phyloP scores from a whole-genome alignment of 768 basidiomycete species.

The Goffeauzyma gilvescens region DNA sequence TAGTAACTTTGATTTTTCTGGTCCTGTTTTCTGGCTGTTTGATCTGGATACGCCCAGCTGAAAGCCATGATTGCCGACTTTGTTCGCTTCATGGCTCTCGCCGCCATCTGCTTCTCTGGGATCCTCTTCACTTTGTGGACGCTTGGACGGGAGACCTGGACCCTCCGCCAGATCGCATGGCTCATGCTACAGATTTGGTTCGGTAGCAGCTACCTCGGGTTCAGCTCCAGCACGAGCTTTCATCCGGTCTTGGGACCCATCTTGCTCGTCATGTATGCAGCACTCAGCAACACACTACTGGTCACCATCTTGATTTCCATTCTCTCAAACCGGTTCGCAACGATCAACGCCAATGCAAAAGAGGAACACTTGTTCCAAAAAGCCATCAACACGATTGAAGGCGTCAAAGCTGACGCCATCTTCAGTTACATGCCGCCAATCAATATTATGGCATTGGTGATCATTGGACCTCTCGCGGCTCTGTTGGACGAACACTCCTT shows the following conservation, averaged over 20 bases:
- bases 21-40: too few relatives aligned
- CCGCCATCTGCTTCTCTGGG: conserved; percentile 18
- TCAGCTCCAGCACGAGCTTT: conserved; percentile 25
- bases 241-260: conserved; percentile 31
- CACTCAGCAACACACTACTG: conserved; percentile 25
- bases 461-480: conserved; percentile 63
- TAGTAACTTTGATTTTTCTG: too few relatives aligned
- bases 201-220: conserved; percentile 16
- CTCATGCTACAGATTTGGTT: conserved; percentile 22
- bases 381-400: conserved; percentile 70
- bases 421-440: conserved; percentile 76
- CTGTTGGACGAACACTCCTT: conserved; percentile 53
- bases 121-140: conserved; percentile 31
- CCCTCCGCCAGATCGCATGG: conserved; percentile 30
- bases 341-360: conserved; percentile 49
- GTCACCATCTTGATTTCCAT: conserved; percentile 59
- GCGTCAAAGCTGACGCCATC: conserved; percentile 71
- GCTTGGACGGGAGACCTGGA: conserved; percentile 29
- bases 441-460: conserved; percentile 42
- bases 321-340: conserved; percentile 70
- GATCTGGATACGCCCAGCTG: conserved; percentile 14
- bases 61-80: conserved; percentile 30
- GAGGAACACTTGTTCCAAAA: conserved; percentile 72
- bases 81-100: conserved; percentile 28
- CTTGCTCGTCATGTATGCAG: conserved; percentile 26